Conservation (phyloP, 2,329 filamentous ascomycete species). For the Ceratocystis destructans region DNA sequence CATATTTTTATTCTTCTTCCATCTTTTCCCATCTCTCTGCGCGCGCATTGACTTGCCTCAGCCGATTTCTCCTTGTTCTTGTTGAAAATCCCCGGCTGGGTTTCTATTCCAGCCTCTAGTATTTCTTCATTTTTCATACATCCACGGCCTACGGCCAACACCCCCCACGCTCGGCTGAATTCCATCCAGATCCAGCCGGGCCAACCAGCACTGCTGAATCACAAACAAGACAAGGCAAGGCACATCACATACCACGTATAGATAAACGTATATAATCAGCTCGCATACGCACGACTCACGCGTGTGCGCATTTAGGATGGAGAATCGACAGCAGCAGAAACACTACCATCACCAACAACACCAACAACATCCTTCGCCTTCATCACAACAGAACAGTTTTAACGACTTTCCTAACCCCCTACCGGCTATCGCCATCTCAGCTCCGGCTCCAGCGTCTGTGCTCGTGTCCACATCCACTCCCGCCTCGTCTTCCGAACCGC, state of each 20-base stretch:
- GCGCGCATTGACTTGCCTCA: background rate
- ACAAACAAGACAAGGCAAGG: no score
- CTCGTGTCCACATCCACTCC: background rate
- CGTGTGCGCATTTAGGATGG: background rate
- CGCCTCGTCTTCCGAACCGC: conserved; percentile 12
- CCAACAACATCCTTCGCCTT: background rate
- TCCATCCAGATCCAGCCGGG: no score
- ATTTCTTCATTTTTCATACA: conserved; percentile 7
- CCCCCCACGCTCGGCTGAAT: background rate
- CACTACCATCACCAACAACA: background rate
- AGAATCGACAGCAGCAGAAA: background rate
- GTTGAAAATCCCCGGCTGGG: background rate
- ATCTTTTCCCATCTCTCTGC: background rate
- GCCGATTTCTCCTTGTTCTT: background rate
- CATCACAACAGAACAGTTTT: conserved; percentile 9
- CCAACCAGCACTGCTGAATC: no score
- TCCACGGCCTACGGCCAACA: background rate
- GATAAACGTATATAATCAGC: no score
- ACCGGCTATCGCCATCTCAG: conserved; percentile 5
- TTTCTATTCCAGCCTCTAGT: background rate
- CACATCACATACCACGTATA: no score
- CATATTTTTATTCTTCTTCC: background rate
- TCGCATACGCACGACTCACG: background rate
- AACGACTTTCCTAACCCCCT: conserved; percentile 12
- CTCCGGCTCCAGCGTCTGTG: background rate